A percentile compares a stretch with the other conserved stretches of the same genome.
Conservation (phyloP, 1,284 basidiomycete species). For the Agaricales sp. region DNA sequence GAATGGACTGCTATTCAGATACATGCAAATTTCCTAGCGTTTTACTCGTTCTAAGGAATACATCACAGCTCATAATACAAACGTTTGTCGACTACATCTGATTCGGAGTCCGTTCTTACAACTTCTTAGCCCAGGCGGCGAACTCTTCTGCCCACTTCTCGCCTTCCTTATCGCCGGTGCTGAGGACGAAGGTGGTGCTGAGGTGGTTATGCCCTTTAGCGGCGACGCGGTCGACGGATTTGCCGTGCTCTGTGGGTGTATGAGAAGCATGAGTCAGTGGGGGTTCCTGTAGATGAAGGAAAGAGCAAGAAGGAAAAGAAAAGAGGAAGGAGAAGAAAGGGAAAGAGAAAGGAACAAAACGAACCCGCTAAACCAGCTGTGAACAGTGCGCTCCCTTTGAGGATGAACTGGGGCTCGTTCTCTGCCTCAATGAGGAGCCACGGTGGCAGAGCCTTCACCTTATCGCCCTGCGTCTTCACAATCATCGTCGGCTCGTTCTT, state of each 20-base stretch:
- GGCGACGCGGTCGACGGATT: slow-evolving; percentile 21
- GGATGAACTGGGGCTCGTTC: slow-evolving; percentile 36
- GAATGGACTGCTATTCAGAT: too few species aligned
- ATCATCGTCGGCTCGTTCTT: slow-evolving; percentile 30
- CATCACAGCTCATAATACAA: too few species aligned
- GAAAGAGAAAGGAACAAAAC: neutral
- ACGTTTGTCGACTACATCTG: too few species aligned
- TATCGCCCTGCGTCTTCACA: slow-evolving; percentile 23
- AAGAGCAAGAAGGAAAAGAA: too few species aligned
- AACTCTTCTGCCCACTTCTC: slow-evolving; percentile 51
- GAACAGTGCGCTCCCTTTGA: slow-evolving; percentile 23
- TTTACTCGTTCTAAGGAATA: too few species aligned
- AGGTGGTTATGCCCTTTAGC: slow-evolving; percentile 55
- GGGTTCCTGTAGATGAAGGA: too few species aligned
- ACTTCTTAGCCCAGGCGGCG: slow-evolving; percentile 31
- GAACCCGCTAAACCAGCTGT: slow-evolving; percentile 21
- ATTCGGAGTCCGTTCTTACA: too few species aligned
- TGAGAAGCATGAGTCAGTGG: neutral
- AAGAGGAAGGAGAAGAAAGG: neutral
- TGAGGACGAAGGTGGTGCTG: slow-evolving; percentile 38
- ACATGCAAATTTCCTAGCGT: too few species aligned
- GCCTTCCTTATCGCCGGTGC: slow-evolving; percentile 36
- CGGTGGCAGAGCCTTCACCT: slow-evolving; percentile 29
- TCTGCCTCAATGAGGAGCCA: slow-evolving; percentile 38
- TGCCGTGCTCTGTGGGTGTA: slow-evolving; percentile 17